Percentiles rank a stretch among this genome's conserved stretches.
These are phyloP conservation scores for Scleroderma citrinum DNA, from an alignment of 768 basidiomycete species.

Conservation along the genomic window DNA sequence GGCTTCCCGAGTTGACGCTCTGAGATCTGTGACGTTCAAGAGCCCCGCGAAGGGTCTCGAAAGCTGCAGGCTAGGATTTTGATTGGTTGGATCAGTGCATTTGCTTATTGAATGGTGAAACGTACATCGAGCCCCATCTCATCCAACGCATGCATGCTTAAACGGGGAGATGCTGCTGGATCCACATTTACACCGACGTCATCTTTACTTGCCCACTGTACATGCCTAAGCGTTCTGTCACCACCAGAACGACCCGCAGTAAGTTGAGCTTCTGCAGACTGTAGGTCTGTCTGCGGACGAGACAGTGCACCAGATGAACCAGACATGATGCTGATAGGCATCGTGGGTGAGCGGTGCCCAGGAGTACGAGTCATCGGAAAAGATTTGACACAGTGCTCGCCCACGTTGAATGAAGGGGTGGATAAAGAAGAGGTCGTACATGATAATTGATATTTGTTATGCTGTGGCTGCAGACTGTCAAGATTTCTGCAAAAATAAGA, in stretches of 20 bases:
- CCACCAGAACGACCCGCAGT: conserved; percentile 19
- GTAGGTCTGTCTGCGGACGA: conserved; percentile 6
- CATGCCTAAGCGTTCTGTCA: conserved; percentile 43
- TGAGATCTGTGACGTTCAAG: conserved; percentile 44
- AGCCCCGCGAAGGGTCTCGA: conserved; percentile 43
- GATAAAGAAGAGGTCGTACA: background rate
- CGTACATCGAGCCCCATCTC: conserved; percentile 50
- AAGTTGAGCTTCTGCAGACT: conserved; percentile 10
- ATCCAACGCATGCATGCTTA: conserved; percentile 40
- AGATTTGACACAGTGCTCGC: background rate
- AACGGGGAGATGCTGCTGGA: conserved; percentile 4
- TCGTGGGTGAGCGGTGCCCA: conserved; percentile 5
- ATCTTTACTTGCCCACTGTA: conserved; percentile 44
- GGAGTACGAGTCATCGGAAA: background rate
- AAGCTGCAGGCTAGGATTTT: conserved; percentile 37
- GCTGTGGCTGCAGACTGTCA: background rate
- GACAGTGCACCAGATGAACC: conserved; percentile 4
- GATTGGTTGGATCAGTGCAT: background rate
- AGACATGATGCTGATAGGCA: conserved; percentile 15
- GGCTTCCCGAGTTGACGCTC: background rate
- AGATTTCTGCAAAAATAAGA: background rate
- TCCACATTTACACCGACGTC: conserved; percentile 8
- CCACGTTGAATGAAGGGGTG: background rate
- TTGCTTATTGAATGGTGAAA: background rate
- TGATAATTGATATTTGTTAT: background rate